These are phyloP conservation scores for Quercus berberidifolia DNA, from an alignment of 306 rosid species.

Conservation along the genomic window DNA sequence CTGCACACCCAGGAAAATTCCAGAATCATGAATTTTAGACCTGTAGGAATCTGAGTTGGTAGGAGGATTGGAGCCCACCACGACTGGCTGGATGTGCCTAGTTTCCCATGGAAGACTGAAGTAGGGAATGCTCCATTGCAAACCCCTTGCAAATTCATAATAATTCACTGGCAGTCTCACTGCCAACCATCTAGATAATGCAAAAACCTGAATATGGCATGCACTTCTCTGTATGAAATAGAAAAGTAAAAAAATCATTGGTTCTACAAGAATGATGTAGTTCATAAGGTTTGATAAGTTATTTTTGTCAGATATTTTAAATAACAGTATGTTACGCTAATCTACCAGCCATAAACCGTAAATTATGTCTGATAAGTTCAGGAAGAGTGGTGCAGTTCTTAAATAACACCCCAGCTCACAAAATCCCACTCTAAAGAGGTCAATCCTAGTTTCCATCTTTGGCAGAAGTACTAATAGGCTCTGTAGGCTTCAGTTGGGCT, in stretches of 20 bases:
- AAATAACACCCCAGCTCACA: too few relatives aligned
- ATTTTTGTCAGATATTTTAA: not conserved
- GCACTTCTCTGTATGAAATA: conserved; percentile 68
- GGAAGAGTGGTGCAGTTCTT: too few relatives aligned
- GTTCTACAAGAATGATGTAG: not conserved
- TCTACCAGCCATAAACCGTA: not conserved
- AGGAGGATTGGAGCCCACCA: conserved; percentile 44
- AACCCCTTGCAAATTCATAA: conserved; percentile 65
- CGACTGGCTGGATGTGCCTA: conserved; percentile 28
- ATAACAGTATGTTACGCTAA: not conserved
- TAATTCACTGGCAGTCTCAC: conserved; percentile 71
- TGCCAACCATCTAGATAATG: conserved; percentile 75
- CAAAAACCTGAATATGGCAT: conserved; percentile 81
- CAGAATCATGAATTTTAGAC: conserved; percentile 30
- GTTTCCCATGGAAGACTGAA: conserved; percentile 76
- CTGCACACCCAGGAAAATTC: conserved; percentile 27
- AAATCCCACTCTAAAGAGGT: too few relatives aligned
- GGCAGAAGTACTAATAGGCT: not conserved
- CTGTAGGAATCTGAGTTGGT: conserved; percentile 32
- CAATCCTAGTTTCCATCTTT: too few relatives aligned
- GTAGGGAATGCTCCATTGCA: conserved; percentile 83
- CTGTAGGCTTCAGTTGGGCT: not conserved
- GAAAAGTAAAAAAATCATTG: not conserved
- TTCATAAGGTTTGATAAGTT: not conserved
- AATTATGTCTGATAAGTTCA: too few relatives aligned